Percentiles rank a stretch among this genome's conserved stretches.
Evolutionary conservation across 345 rosid species (phyloP).

Genomic region (Salix udensis): DNA sequence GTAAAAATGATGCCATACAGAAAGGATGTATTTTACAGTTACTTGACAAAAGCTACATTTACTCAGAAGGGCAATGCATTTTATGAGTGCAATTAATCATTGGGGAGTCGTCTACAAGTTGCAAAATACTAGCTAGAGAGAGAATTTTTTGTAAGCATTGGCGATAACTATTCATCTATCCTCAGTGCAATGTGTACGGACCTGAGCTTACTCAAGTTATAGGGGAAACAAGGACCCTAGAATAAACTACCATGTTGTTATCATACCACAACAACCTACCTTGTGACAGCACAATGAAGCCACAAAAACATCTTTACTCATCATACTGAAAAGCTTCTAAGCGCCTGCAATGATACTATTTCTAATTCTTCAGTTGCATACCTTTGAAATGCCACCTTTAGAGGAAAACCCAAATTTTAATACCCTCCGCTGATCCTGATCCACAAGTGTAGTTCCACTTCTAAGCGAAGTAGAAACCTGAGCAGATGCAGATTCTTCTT

Average conservation of each 20-base stretch:
- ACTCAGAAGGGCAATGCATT: background rate
- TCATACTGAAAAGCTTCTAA: background rate
- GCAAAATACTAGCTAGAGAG: background rate
- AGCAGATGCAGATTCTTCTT: conserved; percentile 46
- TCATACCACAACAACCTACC: background rate
- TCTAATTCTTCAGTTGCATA: conserved; percentile 17
- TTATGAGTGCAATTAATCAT: background rate
- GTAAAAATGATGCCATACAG: background rate
- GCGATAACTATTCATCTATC: background rate
- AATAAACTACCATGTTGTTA: background rate
- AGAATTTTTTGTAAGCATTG: background rate
- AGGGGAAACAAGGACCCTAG: background rate
- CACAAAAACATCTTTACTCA: background rate
- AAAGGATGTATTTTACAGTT: background rate
- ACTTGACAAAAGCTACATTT: background rate
- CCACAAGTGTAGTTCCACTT: conserved; percentile 46
- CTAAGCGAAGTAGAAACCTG: conserved; percentile 29
- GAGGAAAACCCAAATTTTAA: conserved; percentile 90
- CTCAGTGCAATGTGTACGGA: background rate
- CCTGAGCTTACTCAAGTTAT: background rate
- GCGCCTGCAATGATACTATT: background rate
- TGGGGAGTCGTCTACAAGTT: background rate
- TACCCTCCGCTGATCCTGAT: conserved; percentile 74
- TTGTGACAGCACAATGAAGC: background rate
- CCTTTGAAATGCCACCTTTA: conserved; percentile 67